A percentile compares a stretch with the other conserved stretches of the same genome.
phyloP scores from a whole-genome alignment of 352 stramenopile species.

The Phytophthora pseudosyringae region DNA sequence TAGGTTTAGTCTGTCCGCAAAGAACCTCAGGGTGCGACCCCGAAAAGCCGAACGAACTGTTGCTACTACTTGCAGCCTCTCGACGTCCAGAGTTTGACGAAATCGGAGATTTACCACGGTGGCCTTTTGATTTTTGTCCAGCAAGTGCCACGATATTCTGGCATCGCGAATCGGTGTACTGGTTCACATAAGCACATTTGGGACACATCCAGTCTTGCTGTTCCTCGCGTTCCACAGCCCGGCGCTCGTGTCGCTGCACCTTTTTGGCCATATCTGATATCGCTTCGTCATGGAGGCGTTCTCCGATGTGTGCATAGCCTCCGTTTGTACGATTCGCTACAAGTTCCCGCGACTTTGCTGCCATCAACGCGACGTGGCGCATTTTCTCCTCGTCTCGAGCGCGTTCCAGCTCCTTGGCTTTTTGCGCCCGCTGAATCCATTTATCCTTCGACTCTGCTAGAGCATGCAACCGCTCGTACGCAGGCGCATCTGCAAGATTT shows the following conservation, averaged over 20 bases:
- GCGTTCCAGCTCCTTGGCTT: slow-evolving; percentile 66
- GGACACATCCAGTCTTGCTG: slow-evolving; percentile 82
- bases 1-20: slow-evolving; percentile 65
- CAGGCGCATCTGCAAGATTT: slow-evolving; percentile 37
- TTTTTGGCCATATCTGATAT: slow-evolving; percentile 72
- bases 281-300: slow-evolving; percentile 78
- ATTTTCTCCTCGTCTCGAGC: slow-evolving; percentile 49
- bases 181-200: slow-evolving; percentile 76
- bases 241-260: slow-evolving; percentile 51
- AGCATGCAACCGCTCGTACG: slow-evolving; percentile 72
- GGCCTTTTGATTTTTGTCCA: slow-evolving; percentile 14
- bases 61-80: slow-evolving; percentile 33
- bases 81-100: slow-evolving; percentile 11
- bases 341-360: slow-evolving; percentile 65
- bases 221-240: slow-evolving; percentile 47
- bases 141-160: slow-evolving; percentile 55
- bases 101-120: slow-evolving; percentile 11
- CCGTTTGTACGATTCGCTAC: slow-evolving; percentile 58
- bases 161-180: slow-evolving; percentile 58
- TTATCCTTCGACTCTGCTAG: slow-evolving; percentile 76
- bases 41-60: slow-evolving; percentile 28
- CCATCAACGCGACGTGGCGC: slow-evolving; percentile 54
- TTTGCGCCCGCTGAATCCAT: slow-evolving; percentile 76
- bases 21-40: slow-evolving; percentile 36
- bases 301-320: slow-evolving; percentile 69